phyloP scores from a whole-genome alignment of 345 rosid species.

The Populus simonii region DNA sequence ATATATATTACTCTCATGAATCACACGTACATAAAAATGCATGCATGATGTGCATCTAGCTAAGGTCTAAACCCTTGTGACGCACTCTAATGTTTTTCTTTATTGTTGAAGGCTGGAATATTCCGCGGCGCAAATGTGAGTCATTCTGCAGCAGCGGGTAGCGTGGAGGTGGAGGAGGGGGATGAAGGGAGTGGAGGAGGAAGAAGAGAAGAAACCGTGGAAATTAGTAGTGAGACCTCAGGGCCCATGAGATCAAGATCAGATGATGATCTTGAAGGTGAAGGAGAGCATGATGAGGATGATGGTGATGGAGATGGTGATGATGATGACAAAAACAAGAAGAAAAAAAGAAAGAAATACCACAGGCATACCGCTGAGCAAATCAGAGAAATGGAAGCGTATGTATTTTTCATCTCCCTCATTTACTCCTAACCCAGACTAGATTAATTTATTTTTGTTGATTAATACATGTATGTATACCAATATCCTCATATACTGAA shows the following conservation, averaged over 20 bases:
- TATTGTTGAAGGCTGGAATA: constrained; percentile 70
- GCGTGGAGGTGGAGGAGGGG: constrained; percentile 67
- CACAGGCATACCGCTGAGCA: constrained; percentile 96
- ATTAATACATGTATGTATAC: neutral
- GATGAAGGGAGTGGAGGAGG: constrained; percentile 63
- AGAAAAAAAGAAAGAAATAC: constrained; percentile 93
- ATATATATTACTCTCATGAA: neutral
- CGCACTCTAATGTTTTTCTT: neutral
- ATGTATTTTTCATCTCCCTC: constrained; percentile 19
- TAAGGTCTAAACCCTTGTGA: neutral
- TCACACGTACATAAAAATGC: neutral
- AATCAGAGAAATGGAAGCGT: constrained; percentile 98
- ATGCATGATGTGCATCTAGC: neutral
- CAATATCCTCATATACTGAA: neutral
- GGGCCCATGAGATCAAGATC: constrained; percentile 83
- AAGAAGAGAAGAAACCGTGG: constrained; percentile 63
- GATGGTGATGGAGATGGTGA: constrained; percentile 43
- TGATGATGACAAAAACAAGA: constrained; percentile 47
- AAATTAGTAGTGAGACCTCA: constrained; percentile 92
- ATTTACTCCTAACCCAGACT: neutral
- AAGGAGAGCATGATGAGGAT: constrained; percentile 51
- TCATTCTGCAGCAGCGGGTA: constrained; percentile 33
- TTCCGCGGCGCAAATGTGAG: constrained; percentile 58
- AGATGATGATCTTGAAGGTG: constrained; percentile 68
- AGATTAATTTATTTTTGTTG: neutral